Evolutionary conservation across 345 rosid species (phyloP).

Genomic region (Geranium rotundifolium): DNA sequence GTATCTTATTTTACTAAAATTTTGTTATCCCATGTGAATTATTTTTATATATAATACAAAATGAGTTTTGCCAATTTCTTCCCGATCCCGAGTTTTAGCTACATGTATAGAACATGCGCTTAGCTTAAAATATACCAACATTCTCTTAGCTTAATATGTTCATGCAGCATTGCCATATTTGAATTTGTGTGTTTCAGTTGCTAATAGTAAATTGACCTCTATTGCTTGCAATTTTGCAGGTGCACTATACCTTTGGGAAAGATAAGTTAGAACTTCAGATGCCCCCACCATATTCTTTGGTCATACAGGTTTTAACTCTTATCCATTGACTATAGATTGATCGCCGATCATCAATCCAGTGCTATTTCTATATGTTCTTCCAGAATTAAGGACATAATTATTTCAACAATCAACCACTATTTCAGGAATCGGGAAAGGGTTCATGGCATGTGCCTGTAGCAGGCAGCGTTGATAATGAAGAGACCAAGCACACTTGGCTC

Average conservation of each 20-base stretch:
- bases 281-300: slow-evolving; percentile 55
- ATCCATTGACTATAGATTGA: not conserved
- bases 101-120: too few species aligned
- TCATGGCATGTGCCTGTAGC: slow-evolving; percentile 76
- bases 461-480: slow-evolving; percentile 17
- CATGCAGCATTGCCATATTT: too few species aligned
- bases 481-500: slow-evolving; percentile 41
- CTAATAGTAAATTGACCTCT: not conserved
- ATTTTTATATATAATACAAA: too few species aligned
- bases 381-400: not conserved
- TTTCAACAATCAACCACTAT: not conserved
- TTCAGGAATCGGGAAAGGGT: slow-evolving; percentile 81
- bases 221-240: slow-evolving; percentile 25
- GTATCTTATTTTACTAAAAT: too few species aligned
- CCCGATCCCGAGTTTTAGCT: too few species aligned
- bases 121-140: too few species aligned
- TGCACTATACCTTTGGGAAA: slow-evolving; percentile 54
- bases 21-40: too few species aligned
- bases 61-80: too few species aligned
- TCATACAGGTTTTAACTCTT: slow-evolving; percentile 48
- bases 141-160: too few species aligned
- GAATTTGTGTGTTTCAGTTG: not conserved
- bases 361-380: not conserved
- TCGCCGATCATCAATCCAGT: not conserved
- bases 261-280: slow-evolving; percentile 51